Conservation (phyloP, 1,139 yeast species). For the Hansenula lynferdii region DNA sequence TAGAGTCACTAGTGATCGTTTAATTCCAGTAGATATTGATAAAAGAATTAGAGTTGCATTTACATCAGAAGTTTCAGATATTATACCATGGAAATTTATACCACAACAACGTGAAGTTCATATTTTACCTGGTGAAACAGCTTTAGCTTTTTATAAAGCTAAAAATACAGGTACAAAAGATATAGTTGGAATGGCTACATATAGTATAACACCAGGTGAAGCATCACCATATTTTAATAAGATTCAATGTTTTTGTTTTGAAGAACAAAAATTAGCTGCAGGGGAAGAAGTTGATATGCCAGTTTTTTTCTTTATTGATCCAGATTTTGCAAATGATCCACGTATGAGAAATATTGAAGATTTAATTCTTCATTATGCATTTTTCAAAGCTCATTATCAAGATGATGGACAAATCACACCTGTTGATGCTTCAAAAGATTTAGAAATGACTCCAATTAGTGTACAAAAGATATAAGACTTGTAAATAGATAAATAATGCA, state of each 20-base stretch:
- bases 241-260: conserved; percentile 97
- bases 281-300: conserved; percentile 99
- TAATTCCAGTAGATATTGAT: conserved; percentile 84
- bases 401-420: conserved; percentile 20
- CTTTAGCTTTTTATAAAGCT: conserved; percentile 92
- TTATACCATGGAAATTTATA: conserved; percentile 91
- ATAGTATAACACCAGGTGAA: conserved; percentile 93
- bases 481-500: background rate
- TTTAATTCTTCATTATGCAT: conserved; percentile 86
- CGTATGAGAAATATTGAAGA: conserved; percentile 88
- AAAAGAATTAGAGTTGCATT: conserved; percentile 78
- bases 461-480: conserved; percentile 7
- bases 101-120: conserved; percentile 95
- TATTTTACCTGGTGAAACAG: conserved; percentile 97
- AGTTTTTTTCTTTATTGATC: conserved; percentile 95
- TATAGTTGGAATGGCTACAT: conserved; percentile 97
- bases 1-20: conserved; percentile 79
- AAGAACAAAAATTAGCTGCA: conserved; percentile 88
- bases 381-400: conserved; percentile 54
- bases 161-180: conserved; percentile 82
- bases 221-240: conserved; percentile 96
- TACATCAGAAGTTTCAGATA: conserved; percentile 87
- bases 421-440: conserved; percentile 19
- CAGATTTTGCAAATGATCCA: conserved; percentile 95
- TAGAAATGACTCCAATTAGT: conserved; percentile 17